A percentile compares a stretch with the other conserved stretches of the same genome.
Evolutionary conservation across 495 filamentous ascomycete species (phyloP).

Genomic region (Aspergillus olivimuriae): DNA sequence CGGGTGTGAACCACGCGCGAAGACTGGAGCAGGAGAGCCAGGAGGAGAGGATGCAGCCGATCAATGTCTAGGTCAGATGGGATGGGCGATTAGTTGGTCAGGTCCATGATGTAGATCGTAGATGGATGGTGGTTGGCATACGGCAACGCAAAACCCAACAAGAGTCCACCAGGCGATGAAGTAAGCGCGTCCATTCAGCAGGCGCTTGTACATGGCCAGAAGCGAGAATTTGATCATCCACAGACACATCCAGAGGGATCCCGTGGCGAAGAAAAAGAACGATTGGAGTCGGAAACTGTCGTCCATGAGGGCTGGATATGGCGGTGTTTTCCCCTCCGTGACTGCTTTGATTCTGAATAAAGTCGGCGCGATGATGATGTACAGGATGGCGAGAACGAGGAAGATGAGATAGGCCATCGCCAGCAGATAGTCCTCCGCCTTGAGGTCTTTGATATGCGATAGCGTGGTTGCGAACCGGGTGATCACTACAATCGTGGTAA

Average conservation of each 20-base stretch:
- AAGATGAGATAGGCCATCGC: slow-evolving; percentile 23
- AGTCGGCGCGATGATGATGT: slow-evolving; percentile 26
- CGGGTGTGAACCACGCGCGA: slow-evolving; percentile 34
- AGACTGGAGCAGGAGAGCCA: slow-evolving; percentile 31
- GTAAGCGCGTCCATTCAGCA: slow-evolving; percentile 23
- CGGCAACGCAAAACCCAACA: slow-evolving; percentile 26
- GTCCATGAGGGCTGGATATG: slow-evolving; percentile 16
- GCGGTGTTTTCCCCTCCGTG: slow-evolving; percentile 1
- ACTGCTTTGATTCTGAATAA: slow-evolving; percentile 19
- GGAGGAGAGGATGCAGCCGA: slow-evolving; percentile 30
- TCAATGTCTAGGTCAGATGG: slow-evolving; percentile 18
- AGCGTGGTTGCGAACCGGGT: slow-evolving; percentile 13
- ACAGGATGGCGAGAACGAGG: slow-evolving; percentile 25
- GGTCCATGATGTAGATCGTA: neutral
- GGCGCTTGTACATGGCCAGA: slow-evolving; percentile 34
- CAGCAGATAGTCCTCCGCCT: slow-evolving; percentile 26
- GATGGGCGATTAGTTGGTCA: neutral
- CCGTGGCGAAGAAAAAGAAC: slow-evolving; percentile 37
- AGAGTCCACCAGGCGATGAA: slow-evolving; percentile 32
- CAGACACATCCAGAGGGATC: slow-evolving; percentile 38
- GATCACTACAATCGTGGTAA: slow-evolving; percentile 20
- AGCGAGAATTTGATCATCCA: slow-evolving; percentile 44
- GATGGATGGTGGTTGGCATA: no score
- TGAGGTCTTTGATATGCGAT: slow-evolving; percentile 10
- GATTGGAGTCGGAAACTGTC: slow-evolving; percentile 24